Conservation (phyloP, 306 rosid genomes). For the Abrus precatorius region DNA sequence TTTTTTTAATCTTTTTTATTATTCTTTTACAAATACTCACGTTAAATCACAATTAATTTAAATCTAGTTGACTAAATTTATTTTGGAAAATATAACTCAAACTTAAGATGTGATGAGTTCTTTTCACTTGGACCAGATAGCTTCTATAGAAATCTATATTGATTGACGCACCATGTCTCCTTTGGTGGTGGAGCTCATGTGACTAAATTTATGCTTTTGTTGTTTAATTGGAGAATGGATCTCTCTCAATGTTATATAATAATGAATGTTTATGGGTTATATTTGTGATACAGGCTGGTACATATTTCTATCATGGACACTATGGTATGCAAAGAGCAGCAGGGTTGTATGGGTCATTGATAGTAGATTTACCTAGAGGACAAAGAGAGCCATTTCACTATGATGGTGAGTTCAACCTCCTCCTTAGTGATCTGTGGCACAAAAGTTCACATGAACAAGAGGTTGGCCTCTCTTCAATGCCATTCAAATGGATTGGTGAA, state of each 20-base stretch:
- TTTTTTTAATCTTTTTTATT: no score
- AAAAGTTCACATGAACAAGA: constrained; percentile 67
- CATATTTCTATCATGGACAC: constrained; percentile 92
- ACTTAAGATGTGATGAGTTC: background rate
- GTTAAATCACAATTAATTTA: background rate
- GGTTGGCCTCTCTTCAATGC: constrained; percentile 73
- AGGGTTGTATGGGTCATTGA: constrained; percentile 86
- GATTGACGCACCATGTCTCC: background rate
- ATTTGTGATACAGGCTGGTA: constrained; percentile 70
- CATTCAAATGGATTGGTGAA: constrained; percentile 83
- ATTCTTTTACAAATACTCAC: no score
- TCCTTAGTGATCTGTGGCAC: constrained; percentile 90
- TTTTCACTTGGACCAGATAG: background rate
- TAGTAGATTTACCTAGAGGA: constrained; percentile 70
- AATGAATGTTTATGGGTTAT: background rate
- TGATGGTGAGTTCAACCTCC: constrained; percentile 69
- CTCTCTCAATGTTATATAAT: background rate
- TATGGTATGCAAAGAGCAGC: constrained; percentile 90
- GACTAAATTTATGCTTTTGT: background rate
- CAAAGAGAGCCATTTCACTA: constrained; percentile 73
- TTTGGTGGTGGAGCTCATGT: background rate
- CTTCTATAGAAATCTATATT: no score
- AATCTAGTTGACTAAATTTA: background rate
- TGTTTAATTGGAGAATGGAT: background rate
- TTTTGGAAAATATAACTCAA: background rate